Conservation (phyloP, 2,329 filamentous ascomycete species). For the Stagonosporopsis tanaceti region DNA sequence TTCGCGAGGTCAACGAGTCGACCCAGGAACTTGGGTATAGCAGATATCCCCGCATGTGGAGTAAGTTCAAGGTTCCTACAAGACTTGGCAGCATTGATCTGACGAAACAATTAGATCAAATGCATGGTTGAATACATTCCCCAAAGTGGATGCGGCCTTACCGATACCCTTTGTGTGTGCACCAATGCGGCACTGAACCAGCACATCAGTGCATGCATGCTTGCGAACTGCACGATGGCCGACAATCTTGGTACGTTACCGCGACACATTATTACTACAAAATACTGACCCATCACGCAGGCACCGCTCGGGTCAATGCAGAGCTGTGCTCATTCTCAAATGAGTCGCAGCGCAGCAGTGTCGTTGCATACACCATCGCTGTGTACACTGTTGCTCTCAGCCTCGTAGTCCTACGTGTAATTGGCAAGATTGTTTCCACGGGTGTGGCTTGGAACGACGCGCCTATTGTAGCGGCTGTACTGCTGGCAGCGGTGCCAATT, state of each 20-base stretch:
- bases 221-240: conserved; percentile 35
- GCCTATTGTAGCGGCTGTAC: conserved; percentile 14
- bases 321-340: conserved; percentile 27
- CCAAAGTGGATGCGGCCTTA: conserved; percentile 23
- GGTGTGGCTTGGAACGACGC: conserved; percentile 19
- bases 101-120: conserved; percentile 16
- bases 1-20: neutral
- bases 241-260: conserved; percentile 29
- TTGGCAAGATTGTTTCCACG: conserved; percentile 21
- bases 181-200: conserved; percentile 14
- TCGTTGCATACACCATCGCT: conserved; percentile 20
- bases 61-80: conserved; percentile 14
- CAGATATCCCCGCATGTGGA: conserved; percentile 31
- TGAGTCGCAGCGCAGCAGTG: conserved; percentile 20
- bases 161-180: conserved; percentile 30
- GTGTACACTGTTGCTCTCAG: conserved; percentile 18
- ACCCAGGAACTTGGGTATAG: conserved; percentile 18
- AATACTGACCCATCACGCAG: neutral
- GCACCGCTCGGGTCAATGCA: conserved; percentile 25
- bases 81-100: neutral
- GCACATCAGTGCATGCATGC: conserved; percentile 24
- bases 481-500: conserved; percentile 12
- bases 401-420: conserved; percentile 14
- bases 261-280: conserved; percentile 12
- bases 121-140: conserved; percentile 28